Evolutionary conservation across 2,329 filamentous ascomycete genomes (phyloP).

Genomic region (Colletotrichum melonis): DNA sequence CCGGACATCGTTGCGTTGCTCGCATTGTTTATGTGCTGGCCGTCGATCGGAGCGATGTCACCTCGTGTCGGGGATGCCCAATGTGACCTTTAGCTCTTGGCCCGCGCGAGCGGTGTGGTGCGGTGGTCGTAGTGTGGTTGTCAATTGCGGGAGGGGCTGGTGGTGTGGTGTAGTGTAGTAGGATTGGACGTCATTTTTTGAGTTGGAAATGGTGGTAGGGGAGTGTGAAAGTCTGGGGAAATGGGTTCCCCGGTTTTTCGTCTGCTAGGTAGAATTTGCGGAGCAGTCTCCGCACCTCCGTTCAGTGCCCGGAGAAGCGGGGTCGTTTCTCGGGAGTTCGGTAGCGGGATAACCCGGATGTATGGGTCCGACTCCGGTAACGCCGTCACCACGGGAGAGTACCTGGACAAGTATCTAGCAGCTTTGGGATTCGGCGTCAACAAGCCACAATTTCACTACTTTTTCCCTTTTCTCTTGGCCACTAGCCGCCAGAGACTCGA

Average conservation of each 20-base stretch:
- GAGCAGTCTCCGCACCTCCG: too few species aligned
- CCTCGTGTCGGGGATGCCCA: neutral
- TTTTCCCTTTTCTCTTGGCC: neutral
- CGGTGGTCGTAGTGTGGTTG: neutral
- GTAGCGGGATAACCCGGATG: too few species aligned
- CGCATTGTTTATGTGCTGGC: neutral
- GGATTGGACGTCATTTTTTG: neutral
- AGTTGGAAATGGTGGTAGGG: too few species aligned
- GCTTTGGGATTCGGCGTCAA: neutral
- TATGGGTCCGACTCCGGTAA: too few species aligned
- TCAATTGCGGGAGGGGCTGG: neutral
- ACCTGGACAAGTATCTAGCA: too few species aligned
- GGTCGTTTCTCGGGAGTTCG: too few species aligned
- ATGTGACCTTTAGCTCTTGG: neutral
- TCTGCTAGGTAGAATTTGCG: too few species aligned
- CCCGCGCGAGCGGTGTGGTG: neutral
- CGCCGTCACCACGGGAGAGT: too few species aligned
- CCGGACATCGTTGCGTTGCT: neutral
- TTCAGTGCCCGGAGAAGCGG: too few species aligned
- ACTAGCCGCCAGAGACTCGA: too few species aligned
- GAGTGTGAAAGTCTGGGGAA: too few species aligned
- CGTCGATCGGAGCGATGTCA: neutral
- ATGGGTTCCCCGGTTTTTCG: too few species aligned
- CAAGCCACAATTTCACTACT: neutral
- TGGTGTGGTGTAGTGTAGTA: neutral